Evolutionary conservation across 2,329 filamentous ascomycete genomes (phyloP).

Genomic region (Fusarium musae): DNA sequence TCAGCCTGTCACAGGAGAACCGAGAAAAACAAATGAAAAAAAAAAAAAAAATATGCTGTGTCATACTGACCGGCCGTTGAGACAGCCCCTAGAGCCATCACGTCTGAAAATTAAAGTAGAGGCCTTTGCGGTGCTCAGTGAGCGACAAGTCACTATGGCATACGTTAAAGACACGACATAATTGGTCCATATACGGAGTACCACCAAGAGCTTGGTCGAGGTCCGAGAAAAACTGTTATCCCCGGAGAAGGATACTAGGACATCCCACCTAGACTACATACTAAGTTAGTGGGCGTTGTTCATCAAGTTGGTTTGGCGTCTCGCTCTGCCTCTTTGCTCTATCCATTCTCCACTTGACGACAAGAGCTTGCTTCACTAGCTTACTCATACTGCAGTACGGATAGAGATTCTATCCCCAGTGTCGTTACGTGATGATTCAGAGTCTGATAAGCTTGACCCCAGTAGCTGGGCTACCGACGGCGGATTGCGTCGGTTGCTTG

Average conservation of each 20-base stretch:
- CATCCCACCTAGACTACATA: no score
- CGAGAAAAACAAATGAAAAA: no score
- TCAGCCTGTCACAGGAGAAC: no score
- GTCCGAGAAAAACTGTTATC: conserved; percentile 1
- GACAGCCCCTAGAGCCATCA: background rate
- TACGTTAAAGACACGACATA: background rate
- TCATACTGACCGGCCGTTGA: background rate
- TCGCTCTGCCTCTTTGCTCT: no score
- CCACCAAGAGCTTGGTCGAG: background rate
- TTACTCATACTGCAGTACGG: background rate
- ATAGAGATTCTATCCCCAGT: conserved; percentile 7
- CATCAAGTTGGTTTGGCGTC: no score
- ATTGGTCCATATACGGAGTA: background rate
- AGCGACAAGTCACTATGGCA: background rate
- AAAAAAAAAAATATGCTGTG: background rate
- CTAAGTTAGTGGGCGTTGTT: no score
- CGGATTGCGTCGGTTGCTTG: background rate
- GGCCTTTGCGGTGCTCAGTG: background rate
- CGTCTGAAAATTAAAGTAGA: background rate
- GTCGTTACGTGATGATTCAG: conserved; percentile 23
- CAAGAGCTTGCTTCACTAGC: conserved; percentile 27
- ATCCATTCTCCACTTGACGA: no score
- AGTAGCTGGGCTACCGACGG: background rate
- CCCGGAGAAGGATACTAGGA: no score
- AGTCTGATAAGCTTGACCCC: conserved; percentile 8